These are phyloP conservation scores for Claviceps sp. DNA, from an alignment of 2,329 filamentous ascomycete genomes.

Conservation along the genomic window DNA sequence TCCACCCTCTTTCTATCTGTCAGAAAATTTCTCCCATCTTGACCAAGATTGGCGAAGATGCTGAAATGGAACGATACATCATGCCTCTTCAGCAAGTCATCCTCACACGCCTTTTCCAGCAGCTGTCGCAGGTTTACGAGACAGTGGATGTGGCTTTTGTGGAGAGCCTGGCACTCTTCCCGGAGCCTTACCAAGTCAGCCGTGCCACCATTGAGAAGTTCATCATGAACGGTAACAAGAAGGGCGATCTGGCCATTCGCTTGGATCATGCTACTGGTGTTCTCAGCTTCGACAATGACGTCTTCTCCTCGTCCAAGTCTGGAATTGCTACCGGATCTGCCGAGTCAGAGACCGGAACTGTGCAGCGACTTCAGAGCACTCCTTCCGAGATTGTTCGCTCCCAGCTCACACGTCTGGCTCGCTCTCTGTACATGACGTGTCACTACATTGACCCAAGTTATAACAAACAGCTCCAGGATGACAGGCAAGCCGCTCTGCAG, in stretches of 20 bases:
- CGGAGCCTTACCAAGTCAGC: slow-evolving; percentile 87
- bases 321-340: slow-evolving; percentile 74
- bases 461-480: slow-evolving; percentile 66
- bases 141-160: slow-evolving; percentile 92
- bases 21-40: slow-evolving; percentile 97
- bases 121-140: slow-evolving; percentile 97
- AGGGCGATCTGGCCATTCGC: slow-evolving; percentile 91
- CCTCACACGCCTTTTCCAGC: slow-evolving; percentile 94
- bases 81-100: slow-evolving; percentile 95
- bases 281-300: slow-evolving; percentile 93
- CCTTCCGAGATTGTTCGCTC: slow-evolving; percentile 95
- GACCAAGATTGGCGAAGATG: slow-evolving; percentile 79
- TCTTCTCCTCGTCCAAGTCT: slow-evolving; percentile 94
- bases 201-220: slow-evolving; percentile 95
- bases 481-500: slow-evolving; percentile 65
- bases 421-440: slow-evolving; percentile 82
- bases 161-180: slow-evolving; percentile 86
- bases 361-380: slow-evolving; percentile 93
- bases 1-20: slow-evolving; percentile 97
- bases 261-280: slow-evolving; percentile 93
- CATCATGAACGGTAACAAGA: slow-evolving; percentile 99
- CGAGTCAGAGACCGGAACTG: slow-evolving; percentile 68
- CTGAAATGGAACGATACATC: slow-evolving; percentile 96
- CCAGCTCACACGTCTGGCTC: slow-evolving; percentile 82
- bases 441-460: slow-evolving; percentile 90